Conservation (phyloP, 169 alveolate species). For the Plasmodium knowlesi region DNA sequence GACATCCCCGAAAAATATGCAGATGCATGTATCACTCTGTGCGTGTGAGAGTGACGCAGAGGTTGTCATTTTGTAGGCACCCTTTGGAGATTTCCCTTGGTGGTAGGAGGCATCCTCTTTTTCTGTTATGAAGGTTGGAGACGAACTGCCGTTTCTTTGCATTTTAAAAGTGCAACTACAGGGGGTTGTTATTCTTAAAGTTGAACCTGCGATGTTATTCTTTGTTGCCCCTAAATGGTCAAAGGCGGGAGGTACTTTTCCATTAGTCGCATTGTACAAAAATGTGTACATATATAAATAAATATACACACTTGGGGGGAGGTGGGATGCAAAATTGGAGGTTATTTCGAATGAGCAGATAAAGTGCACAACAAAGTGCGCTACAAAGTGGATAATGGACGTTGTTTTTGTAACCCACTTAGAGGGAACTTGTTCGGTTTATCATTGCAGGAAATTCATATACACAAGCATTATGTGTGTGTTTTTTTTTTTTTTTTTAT, state of each 20-base stretch:
- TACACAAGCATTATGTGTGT: not conserved
- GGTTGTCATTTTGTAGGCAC: not conserved
- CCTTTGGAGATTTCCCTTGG: not conserved
- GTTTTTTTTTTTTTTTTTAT: not conserved
- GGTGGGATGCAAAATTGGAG: not conserved
- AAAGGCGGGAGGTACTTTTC: not conserved
- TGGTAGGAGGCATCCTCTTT: not conserved
- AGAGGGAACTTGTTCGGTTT: not conserved
- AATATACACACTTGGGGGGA: not conserved
- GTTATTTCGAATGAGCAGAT: not conserved
- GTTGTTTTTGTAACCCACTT: not conserved
- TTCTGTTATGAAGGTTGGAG: not conserved
- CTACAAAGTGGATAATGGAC: not conserved
- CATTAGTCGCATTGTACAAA: not conserved
- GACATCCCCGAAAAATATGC: not conserved
- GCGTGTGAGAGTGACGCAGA: not conserved
- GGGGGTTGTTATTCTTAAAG: not conserved
- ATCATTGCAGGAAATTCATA: not conserved
- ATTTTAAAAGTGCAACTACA: not conserved
- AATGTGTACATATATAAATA: not conserved
- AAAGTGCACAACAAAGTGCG: not conserved
- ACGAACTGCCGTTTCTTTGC: not conserved
- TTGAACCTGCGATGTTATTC: not conserved
- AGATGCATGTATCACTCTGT: not conserved
- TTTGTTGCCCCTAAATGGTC: not conserved